Evolutionary conservation across 176 grass and related monocot species (phyloP), one percentile per base, ranked within the genome.

Genomic region (Oryza punctata): DNA sequence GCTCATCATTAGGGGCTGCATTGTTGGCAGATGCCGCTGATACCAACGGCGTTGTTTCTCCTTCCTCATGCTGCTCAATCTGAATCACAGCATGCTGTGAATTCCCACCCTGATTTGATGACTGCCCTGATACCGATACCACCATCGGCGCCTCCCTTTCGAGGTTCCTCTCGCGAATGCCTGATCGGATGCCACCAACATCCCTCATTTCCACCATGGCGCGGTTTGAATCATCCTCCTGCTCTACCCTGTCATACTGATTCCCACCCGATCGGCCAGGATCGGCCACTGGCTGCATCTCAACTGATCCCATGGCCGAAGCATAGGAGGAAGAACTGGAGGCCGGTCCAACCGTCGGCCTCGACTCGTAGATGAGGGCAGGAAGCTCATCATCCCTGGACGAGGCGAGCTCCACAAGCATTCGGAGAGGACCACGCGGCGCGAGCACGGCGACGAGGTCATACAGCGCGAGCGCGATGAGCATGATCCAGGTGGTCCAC

Each of bases 401-500:
- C 3, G 96, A 96, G n/a, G 93, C 91, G 1, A 99, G 80, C 74
- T 99, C 91, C 26, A 99, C 96, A 78, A 99, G 93, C 73, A 99
- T 93, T 73, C 96, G 82, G 63, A 99, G 88, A 15, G 96, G 96
- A 0, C 96, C 96, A 32, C 89, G 77, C 2, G 96, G 93, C 7
- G 90, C 88, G 50, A 99, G 91, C 67, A 99, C 96, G 8, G 96
- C 96, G 41, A 91, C 93, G 24, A 96, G 86, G 77, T 99, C 96
- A 16, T 99, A 99, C 2, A 92, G 12, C 3, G 93, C 91, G 68
- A 99, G 96, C 21, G 96, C 96, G 63, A 98, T 46, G 29, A 98
- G 96, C 65, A 98, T 90, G 43, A 85, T 84, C 96, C 96, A 98
- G 37, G 96, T 99, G 26, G 96, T 99, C 96, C 96, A 99, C 65